Conservation (phyloP, 257 asterid species). For the Asclepias syriaca region DNA sequence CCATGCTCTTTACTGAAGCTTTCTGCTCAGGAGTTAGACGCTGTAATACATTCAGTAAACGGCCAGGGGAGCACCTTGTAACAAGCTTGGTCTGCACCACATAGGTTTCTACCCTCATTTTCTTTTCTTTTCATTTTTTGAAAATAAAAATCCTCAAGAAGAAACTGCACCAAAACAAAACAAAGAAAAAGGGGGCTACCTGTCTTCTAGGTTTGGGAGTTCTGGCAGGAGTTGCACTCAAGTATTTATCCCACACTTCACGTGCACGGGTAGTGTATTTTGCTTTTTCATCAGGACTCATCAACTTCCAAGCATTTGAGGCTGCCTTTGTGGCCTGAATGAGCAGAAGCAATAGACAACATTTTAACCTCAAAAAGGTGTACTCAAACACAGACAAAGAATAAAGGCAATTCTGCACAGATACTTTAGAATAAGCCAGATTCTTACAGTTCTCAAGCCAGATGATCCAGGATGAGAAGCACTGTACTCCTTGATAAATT, state of each 20-base stretch:
- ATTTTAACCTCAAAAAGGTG: not conserved
- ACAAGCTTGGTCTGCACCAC: conserved; percentile 84
- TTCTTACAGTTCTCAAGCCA: conserved; percentile 79
- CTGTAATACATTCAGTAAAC: conserved; percentile 75
- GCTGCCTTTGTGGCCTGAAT: conserved; percentile 97
- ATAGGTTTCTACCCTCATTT: conserved; percentile 3
- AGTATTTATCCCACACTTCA: conserved; percentile 92
- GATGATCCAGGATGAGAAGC: conserved; percentile 95
- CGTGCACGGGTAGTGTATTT: conserved; percentile 93
- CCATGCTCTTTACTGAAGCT: conserved; percentile 90
- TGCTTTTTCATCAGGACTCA: conserved; percentile 84
- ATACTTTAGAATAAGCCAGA: conserved; percentile 19
- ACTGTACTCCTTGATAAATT: conserved; percentile 88
- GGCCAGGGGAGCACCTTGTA: conserved; percentile 98
- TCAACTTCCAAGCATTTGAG: conserved; percentile 93
- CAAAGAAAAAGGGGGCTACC: conserved; percentile 24
- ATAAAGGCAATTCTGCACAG: not conserved
- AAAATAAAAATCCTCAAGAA: conserved; percentile 1
- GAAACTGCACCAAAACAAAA: not conserved
- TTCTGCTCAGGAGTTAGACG: conserved; percentile 77
- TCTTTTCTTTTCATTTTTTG: no score
- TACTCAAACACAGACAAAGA: conserved; percentile 1
- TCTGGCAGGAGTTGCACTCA: conserved; percentile 74
- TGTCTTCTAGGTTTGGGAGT: conserved; percentile 86
- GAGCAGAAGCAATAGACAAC: conserved; percentile 1